Conservation (phyloP, 352 stramenopile species). For the Paralagenidium karlingii region DNA sequence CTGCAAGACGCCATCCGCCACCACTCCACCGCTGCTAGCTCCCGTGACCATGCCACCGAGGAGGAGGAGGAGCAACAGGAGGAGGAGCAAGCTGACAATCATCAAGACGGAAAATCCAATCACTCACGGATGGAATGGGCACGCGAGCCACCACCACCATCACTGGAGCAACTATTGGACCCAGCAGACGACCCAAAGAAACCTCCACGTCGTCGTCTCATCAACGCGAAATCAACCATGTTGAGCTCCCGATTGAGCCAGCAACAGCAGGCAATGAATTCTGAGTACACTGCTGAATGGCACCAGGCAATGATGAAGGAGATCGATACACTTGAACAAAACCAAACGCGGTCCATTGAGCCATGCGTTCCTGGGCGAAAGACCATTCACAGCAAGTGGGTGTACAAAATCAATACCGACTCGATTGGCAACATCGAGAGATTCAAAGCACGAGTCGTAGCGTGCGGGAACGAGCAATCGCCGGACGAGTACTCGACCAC, state of each 20-base stretch:
- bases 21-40: too few species aligned
- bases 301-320: background rate
- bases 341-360: conserved; percentile 2
- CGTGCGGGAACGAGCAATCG: conserved; percentile 8
- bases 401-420: conserved; percentile 14
- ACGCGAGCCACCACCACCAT: background rate
- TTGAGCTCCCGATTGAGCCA: too few species aligned
- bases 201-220: too few species aligned
- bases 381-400: conserved; percentile 11
- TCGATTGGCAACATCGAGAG: conserved; percentile 4
- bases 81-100: too few species aligned
- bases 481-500: conserved; percentile 7
- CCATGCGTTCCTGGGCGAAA: background rate
- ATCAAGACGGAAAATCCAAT: too few species aligned
- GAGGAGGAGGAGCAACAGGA: too few species aligned
- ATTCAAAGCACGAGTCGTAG: conserved; percentile 10
- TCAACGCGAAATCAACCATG: too few species aligned
- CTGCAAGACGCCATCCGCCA: background rate
- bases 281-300: background rate
- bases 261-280: conserved; percentile 4
- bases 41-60: too few species aligned
- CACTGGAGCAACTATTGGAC: too few species aligned
- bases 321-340: background rate
- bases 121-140: background rate
- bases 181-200: too few species aligned